Evolutionary conservation across 1,284 basidiomycete species (phyloP).

Genomic region (Leccinum subfulvum): DNA sequence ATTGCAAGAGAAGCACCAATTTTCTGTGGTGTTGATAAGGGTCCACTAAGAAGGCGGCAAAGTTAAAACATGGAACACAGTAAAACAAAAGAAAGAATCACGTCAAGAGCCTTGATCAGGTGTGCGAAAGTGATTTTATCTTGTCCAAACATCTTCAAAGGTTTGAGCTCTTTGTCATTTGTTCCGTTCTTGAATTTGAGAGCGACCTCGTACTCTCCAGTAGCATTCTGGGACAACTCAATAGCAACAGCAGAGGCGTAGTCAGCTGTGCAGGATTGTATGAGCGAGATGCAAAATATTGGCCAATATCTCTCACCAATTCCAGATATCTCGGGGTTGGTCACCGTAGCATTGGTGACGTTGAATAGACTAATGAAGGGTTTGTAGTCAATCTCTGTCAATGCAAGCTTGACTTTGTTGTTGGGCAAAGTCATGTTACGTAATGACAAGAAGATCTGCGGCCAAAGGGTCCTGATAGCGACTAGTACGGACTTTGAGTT

Average conservation of each 20-base stretch:
- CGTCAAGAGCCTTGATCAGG: slow-evolving; percentile 37
- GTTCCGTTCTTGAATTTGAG: slow-evolving; percentile 55
- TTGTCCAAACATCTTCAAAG: slow-evolving; percentile 33
- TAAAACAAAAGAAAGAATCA: slow-evolving; percentile 13
- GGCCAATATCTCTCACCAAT: slow-evolving; percentile 29
- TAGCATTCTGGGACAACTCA: slow-evolving; percentile 37
- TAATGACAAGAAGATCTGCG: slow-evolving; percentile 44
- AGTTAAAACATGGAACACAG: background rate
- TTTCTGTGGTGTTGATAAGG: slow-evolving; percentile 28
- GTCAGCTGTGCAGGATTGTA: slow-evolving; percentile 37
- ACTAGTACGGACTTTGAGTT: slow-evolving; percentile 16
- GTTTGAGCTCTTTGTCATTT: slow-evolving; percentile 24
- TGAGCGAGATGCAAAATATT: background rate
- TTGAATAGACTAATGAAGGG: slow-evolving; percentile 53
- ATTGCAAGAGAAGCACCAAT: slow-evolving; percentile 37
- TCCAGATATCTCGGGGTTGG: slow-evolving; percentile 35
- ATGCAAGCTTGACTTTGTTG: slow-evolving; percentile 43
- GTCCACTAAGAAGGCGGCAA: slow-evolving; percentile 20
- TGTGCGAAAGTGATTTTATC: slow-evolving; percentile 32
- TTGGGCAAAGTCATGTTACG: slow-evolving; percentile 39
- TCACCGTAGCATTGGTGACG: slow-evolving; percentile 40
- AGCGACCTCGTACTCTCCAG: slow-evolving; percentile 27
- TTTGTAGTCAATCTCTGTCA: slow-evolving; percentile 48
- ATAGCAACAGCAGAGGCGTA: slow-evolving; percentile 48
- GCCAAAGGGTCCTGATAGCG: slow-evolving; percentile 42